Evolutionary conservation across 345 rosid genomes (phyloP).

Genomic region (Ailanthus altissimus): DNA sequence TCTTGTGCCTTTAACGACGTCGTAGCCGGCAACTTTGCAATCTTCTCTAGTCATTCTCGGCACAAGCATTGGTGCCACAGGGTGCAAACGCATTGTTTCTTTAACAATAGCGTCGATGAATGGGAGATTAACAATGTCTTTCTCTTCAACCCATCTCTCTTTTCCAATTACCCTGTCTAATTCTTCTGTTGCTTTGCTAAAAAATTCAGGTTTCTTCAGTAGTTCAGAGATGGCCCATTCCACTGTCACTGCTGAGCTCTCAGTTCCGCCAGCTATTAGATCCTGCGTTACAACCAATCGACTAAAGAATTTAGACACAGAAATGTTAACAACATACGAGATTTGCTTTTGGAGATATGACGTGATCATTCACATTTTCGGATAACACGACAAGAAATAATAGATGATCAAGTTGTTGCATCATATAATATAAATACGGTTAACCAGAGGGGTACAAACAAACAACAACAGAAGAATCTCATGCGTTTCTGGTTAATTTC

Average conservation of each 20-base stretch:
- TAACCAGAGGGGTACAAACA: too few relatives aligned
- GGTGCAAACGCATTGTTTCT: constrained; percentile 71
- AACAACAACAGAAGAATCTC: too few relatives aligned
- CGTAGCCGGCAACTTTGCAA: constrained; percentile 41
- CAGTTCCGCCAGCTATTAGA: constrained; percentile 61
- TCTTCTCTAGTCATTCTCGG: constrained; percentile 48
- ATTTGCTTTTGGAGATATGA: too few relatives aligned
- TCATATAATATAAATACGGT: too few relatives aligned
- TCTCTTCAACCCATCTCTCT: constrained; percentile 58
- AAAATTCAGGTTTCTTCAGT: constrained; percentile 45
- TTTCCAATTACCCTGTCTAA: constrained; percentile 55
- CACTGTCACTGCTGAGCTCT: constrained; percentile 60
- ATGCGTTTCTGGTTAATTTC: neutral
- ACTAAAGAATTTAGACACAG: neutral
- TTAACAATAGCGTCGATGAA: constrained; percentile 48
- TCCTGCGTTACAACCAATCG: constrained; percentile 36
- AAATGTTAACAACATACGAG: neutral
- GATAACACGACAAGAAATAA: too few relatives aligned
- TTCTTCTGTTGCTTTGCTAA: constrained; percentile 56
- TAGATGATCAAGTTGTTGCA: too few relatives aligned
- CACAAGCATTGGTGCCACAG: constrained; percentile 59
- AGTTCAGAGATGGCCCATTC: constrained; percentile 69
- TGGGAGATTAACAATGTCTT: constrained; percentile 49
- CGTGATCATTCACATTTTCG: too few relatives aligned
- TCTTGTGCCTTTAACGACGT: constrained; percentile 49